Conservation (phyloP, 208 protist species). For the Perkinsela sp. region DNA sequence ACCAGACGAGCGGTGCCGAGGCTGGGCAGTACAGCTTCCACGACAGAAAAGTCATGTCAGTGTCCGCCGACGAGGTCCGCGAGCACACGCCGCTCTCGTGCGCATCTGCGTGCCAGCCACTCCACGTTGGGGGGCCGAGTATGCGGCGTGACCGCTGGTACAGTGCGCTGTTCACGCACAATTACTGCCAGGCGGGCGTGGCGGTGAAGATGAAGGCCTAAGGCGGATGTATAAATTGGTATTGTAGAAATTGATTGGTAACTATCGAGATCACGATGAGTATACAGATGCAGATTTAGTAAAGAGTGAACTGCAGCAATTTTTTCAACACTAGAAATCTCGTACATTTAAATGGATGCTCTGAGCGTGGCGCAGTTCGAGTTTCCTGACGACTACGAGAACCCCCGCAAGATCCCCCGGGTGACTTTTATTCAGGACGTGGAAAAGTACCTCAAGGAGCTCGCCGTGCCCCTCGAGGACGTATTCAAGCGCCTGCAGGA, state of each 20-base stretch:
- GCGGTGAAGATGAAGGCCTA: background rate
- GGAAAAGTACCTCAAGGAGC: slow-evolving; percentile 26
- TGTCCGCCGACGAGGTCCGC: background rate
- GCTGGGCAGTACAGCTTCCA: too few species aligned
- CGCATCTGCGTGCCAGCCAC: background rate
- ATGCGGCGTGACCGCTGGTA: background rate
- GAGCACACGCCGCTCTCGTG: background rate
- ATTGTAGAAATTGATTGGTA: too few species aligned
- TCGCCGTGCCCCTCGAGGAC: slow-evolving; percentile 30
- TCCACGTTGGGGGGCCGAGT: background rate
- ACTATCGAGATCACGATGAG: too few species aligned
- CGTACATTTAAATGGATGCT: too few species aligned
- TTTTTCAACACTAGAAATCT: too few species aligned
- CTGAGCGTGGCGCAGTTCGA: too few species aligned
- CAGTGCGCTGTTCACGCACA: background rate
- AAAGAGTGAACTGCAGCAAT: too few species aligned
- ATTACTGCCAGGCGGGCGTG: background rate
- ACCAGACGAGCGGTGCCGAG: too few species aligned
- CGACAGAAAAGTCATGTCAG: background rate
- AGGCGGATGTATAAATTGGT: too few species aligned
- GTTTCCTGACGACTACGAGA: slow-evolving; percentile 52
- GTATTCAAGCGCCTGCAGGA: slow-evolving; percentile 52
- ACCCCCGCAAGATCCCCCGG: slow-evolving; percentile 44
- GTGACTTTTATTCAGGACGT: slow-evolving; percentile 55
- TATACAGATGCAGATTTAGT: too few species aligned